These are phyloP conservation scores for Aaosphaeria arxii DNA, from an alignment of 2,329 filamentous ascomycete genomes.

Conservation along the genomic window DNA sequence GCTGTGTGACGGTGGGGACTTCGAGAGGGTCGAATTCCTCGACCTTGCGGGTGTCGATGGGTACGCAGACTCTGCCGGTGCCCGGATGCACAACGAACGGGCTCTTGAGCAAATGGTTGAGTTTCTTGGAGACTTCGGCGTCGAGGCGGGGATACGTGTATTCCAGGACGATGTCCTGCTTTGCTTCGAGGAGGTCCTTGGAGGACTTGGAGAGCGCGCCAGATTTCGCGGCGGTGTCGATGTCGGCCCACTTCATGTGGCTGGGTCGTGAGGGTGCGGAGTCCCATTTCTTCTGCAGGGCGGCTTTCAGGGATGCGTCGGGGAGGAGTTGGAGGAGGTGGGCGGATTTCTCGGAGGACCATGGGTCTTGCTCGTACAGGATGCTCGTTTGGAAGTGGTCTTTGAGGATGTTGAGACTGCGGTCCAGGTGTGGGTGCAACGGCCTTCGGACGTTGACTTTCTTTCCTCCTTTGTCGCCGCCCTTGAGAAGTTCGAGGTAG, in stretches of 20 bases:
- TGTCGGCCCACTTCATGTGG: constrained; percentile 87
- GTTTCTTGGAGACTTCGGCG: constrained; percentile 94
- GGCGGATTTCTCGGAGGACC: constrained; percentile 68
- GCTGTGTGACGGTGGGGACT: constrained; percentile 83
- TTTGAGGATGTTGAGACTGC: constrained; percentile 81
- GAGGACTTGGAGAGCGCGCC: constrained; percentile 72
- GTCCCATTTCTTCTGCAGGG: constrained; percentile 87
- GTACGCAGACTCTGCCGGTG: constrained; percentile 91
- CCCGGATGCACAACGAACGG: constrained; percentile 96
- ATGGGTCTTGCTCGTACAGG: constrained; percentile 82
- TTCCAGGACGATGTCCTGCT: constrained; percentile 93
- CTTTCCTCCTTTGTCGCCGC: constrained; percentile 81
- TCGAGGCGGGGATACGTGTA: constrained; percentile 97
- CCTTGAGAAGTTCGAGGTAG: constrained; percentile 87
- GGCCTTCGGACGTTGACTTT: constrained; percentile 81
- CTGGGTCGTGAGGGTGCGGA: constrained; percentile 75
- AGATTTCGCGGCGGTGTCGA: constrained; percentile 78
- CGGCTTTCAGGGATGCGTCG: constrained; percentile 71
- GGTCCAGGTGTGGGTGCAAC: constrained; percentile 82
- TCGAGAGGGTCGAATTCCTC: constrained; percentile 82
- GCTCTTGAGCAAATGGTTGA: constrained; percentile 96
- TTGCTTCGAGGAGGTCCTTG: constrained; percentile 75
- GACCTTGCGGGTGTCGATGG: constrained; percentile 72
- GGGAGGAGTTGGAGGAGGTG: constrained; percentile 82
- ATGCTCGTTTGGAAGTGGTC: constrained; percentile 82